Percentiles rank a stretch among this genome's conserved stretches.
phyloP scores from a whole-genome alignment of 73 alveolate species.

The Tetrahymena malaccensis region DNA sequence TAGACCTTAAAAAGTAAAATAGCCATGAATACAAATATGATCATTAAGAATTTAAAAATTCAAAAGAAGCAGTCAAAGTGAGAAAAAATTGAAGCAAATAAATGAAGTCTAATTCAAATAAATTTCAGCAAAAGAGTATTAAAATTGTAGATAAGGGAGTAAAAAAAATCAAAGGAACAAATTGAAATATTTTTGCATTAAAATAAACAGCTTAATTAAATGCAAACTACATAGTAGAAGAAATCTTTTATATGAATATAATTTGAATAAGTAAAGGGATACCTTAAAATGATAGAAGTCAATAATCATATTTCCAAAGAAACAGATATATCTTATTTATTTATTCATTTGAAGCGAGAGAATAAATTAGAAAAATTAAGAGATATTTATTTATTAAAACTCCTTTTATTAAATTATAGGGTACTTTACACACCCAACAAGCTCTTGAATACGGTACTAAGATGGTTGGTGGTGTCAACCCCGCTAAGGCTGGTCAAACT shows the following conservation, averaged over 20 bases:
- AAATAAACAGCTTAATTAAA: background rate
- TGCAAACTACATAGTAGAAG: background rate
- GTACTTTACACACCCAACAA: slow-evolving; percentile 89
- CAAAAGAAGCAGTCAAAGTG: background rate
- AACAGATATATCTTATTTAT: background rate
- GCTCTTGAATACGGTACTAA: slow-evolving; percentile 89
- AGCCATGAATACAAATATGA: background rate
- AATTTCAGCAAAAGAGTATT: background rate
- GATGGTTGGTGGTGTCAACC: slow-evolving; percentile 96
- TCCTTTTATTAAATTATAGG: slow-evolving; percentile 43
- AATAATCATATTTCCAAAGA: background rate
- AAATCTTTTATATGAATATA: too few species aligned
- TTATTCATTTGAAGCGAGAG: background rate
- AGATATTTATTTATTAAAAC: background rate
- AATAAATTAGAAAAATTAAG: background rate
- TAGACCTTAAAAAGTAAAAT: background rate
- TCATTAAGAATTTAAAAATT: background rate
- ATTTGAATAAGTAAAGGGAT: background rate
- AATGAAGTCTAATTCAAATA: background rate
- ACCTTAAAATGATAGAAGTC: background rate
- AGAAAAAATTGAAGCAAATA: background rate
- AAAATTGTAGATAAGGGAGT: background rate
- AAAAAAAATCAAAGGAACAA: background rate
- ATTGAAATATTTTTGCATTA: background rate
- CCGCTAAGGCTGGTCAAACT: slow-evolving; percentile 43